Conservation (phyloP, 495 filamentous ascomycete genomes). For the Penicillium robsamsonii region DNA sequence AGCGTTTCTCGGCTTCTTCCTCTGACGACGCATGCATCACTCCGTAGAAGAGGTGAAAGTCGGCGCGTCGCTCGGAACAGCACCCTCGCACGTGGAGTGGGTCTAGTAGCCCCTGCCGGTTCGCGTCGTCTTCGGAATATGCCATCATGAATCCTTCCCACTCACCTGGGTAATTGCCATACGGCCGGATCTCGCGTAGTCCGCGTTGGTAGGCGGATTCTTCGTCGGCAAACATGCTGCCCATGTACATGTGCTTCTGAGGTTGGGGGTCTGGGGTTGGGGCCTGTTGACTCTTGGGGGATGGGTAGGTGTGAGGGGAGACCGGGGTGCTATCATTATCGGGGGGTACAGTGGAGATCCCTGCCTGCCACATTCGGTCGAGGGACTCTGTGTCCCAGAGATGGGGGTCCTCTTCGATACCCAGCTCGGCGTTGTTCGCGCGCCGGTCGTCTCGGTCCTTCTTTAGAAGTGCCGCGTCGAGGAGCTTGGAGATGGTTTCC, state of each 20-base stretch:
- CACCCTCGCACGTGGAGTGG: conserved; percentile 1
- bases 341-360: background rate
- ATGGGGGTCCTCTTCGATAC: conserved; percentile 7
- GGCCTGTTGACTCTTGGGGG: background rate
- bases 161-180: background rate
- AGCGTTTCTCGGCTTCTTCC: background rate
- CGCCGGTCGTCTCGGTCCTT: background rate
- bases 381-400: conserved; percentile 9
- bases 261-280: background rate
- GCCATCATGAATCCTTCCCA: conserved; percentile 3
- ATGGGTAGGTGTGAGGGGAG: background rate
- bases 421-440: background rate
- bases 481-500: background rate
- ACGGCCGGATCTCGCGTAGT: background rate
- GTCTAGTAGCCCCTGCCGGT: background rate
- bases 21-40: background rate
- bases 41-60: conserved; percentile 3
- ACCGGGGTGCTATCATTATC: background rate
- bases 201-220: background rate
- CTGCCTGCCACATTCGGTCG: background rate
- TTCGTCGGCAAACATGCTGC: background rate
- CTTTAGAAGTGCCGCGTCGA: background rate
- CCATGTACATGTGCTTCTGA: conserved; percentile 1
- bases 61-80: background rate
- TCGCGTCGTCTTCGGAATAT: background rate